Evolutionary conservation across 2,329 filamentous ascomycete species (phyloP), one percentile per base, ranked within the genome.

Genomic region (Setomelanomma holmii): DNA sequence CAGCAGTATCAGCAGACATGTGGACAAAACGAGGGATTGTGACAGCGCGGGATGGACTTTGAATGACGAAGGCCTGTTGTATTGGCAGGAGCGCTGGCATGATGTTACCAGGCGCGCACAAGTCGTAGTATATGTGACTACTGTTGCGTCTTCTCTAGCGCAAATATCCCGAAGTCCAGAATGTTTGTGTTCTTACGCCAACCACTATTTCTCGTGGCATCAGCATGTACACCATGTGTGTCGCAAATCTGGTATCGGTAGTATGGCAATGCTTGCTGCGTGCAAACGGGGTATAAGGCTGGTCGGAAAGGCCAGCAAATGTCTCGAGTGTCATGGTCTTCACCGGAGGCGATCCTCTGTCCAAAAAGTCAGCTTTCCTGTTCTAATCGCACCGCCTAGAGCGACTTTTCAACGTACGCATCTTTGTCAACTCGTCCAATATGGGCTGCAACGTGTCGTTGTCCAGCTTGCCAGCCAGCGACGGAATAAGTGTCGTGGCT

Each of bases 401-500:
- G n/a, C n/a, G n/a, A n/a, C n/a, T n/a, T n/a, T n/a, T n/a, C 41
- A 44, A 58, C 69, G 76, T 75, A 64, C 84, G 79, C 71, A 96
- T 80, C 81, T 96, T 96, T 64, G 87, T 89, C 77, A 98, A 89
- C 79, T 99, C 92, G 69, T 96, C 88, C 51, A 99, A 83, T 51
- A 98, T 80, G 58, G 92, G 88, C 75, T 96, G 89, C 59, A 99
- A 78, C 63, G 96, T 91, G 30, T 91, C 89, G 72, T 98, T 93
- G 55, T 84, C 84, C 69, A 98, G 96, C 79, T 99, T 99, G 75
- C 92, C 88, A 64, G 87, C 84, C 44, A 99, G 75, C 63, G 84
- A 96, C 1, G 95, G 96, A 58, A 99, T 96, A 52, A 99, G 83
- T 7, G 91, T 96, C 79, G 96, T 97, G 55, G 95, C 95, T 78